Percentiles rank a stretch among this genome's conserved stretches.
Conservation (phyloP, 805 yeast species). For the Saturnispora serradocipensis region DNA sequence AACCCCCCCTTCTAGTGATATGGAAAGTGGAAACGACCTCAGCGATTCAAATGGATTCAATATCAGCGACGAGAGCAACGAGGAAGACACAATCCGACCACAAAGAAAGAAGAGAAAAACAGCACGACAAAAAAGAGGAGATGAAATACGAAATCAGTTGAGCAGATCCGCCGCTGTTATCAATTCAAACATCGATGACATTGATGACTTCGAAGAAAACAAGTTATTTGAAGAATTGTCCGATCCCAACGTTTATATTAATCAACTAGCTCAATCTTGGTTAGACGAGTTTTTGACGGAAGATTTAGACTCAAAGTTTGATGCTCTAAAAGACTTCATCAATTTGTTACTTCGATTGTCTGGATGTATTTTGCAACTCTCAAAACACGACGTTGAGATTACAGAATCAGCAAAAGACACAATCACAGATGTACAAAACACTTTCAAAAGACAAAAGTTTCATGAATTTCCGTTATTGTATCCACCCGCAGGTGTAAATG, state of each 20-base stretch:
- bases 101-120: not conserved
- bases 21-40: not conserved
- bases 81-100: not conserved
- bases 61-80: constrained; percentile 3
- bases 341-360: constrained; percentile 62
- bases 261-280: constrained; percentile 50
- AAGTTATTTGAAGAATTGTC: constrained; percentile 42
- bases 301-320: constrained; percentile 30
- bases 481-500: constrained; percentile 14
- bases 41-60: not conserved
- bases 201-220: constrained; percentile 38
- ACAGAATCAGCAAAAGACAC: constrained; percentile 56
- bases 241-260: constrained; percentile 38
- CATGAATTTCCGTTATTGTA: constrained; percentile 59
- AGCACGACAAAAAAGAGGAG: not conserved
- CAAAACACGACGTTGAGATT: constrained; percentile 60
- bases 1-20: not conserved
- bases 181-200: constrained; percentile 27
- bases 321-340: constrained; percentile 51
- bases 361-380: constrained; percentile 61
- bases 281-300: constrained; percentile 36
- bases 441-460: constrained; percentile 47
- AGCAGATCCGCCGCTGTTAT: not conserved
- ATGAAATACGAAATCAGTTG: not conserved
- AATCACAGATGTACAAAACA: constrained; percentile 57